Conservation (phyloP, 1,284 basidiomycete species). For the Cystobasidium slooffiae region DNA sequence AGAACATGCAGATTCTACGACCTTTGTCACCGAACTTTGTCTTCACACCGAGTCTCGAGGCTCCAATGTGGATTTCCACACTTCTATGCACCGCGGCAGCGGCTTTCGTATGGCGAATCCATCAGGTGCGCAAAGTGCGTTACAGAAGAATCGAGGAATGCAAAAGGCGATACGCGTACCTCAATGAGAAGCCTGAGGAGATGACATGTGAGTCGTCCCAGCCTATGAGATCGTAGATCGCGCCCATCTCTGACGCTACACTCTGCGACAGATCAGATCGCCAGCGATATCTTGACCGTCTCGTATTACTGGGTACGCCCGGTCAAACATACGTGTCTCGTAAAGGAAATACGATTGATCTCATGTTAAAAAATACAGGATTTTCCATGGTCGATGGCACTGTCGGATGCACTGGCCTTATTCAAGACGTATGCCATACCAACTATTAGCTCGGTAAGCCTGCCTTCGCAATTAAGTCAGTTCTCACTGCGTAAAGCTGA, state of each 20-base stretch:
- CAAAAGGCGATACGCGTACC: conserved; percentile 5
- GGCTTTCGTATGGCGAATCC: no score
- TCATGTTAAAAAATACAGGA: no score
- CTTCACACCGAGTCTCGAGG: no score
- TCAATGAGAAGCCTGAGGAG: conserved; percentile 8
- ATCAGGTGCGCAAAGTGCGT: conserved; percentile 12
- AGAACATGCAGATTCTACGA: no score
- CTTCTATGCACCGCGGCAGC: no score
- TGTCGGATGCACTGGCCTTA: conserved; percentile 25
- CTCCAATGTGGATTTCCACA: no score
- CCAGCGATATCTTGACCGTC: conserved; percentile 34
- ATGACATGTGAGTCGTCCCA: conserved; percentile 42
- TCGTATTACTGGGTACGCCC: conserved; percentile 41
- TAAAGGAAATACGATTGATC: no score
- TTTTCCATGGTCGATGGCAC: conserved; percentile 14
- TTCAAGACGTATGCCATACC: conserved; percentile 44
- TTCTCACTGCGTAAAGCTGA: not conserved
- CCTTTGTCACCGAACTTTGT: no score
- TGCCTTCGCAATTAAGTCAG: no score
- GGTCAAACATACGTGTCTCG: no score
- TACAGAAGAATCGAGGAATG: not conserved
- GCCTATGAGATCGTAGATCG: no score
- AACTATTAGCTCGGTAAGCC: conserved; percentile 36
- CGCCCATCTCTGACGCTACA: no score
- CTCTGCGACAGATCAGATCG: conserved; percentile 25